A percentile compares a stretch with the other conserved stretches of the same genome.
These are phyloP conservation scores for Chalciporus piperatus DNA, from an alignment of 768 basidiomycete genomes.

Conservation along the genomic window DNA sequence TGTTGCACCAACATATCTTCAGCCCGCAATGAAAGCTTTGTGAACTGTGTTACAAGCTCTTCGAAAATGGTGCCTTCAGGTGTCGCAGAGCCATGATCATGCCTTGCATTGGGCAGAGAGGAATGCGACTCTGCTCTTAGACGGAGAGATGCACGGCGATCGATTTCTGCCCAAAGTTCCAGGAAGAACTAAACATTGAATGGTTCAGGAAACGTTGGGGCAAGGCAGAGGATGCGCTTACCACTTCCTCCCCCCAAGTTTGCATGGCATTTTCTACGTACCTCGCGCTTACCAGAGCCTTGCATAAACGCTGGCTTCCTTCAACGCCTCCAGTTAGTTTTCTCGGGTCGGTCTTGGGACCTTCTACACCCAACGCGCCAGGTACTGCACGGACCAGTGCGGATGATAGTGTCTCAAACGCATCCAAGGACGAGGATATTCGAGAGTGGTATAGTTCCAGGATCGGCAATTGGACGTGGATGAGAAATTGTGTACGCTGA, in stretches of 20 bases:
- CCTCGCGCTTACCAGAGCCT: slow-evolving; percentile 79
- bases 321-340: slow-evolving; percentile 79
- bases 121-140: slow-evolving; percentile 46
- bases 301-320: slow-evolving; percentile 79
- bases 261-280: slow-evolving; percentile 71
- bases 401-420: slow-evolving; percentile 90
- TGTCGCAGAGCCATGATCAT: slow-evolving; percentile 26
- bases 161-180: slow-evolving; percentile 83
- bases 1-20: slow-evolving; percentile 88
- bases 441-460: slow-evolving; percentile 74
- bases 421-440: slow-evolving; percentile 83
- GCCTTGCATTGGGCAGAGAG: slow-evolving; percentile 40
- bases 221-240: slow-evolving; percentile 37
- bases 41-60: slow-evolving; percentile 64
- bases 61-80: slow-evolving; percentile 77
- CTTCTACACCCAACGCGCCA: slow-evolving; percentile 70
- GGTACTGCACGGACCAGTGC: slow-evolving; percentile 88
- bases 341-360: slow-evolving; percentile 46
- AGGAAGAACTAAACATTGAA: slow-evolving; percentile 72
- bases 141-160: slow-evolving; percentile 54
- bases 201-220: neutral
- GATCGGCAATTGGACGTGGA: slow-evolving; percentile 80
- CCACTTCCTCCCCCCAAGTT: slow-evolving; percentile 87
- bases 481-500: slow-evolving; percentile 82
- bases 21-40: slow-evolving; percentile 57